These are phyloP conservation scores for Casuarina glauca DNA, from an alignment of 306 rosid species.

Conservation along the genomic window DNA sequence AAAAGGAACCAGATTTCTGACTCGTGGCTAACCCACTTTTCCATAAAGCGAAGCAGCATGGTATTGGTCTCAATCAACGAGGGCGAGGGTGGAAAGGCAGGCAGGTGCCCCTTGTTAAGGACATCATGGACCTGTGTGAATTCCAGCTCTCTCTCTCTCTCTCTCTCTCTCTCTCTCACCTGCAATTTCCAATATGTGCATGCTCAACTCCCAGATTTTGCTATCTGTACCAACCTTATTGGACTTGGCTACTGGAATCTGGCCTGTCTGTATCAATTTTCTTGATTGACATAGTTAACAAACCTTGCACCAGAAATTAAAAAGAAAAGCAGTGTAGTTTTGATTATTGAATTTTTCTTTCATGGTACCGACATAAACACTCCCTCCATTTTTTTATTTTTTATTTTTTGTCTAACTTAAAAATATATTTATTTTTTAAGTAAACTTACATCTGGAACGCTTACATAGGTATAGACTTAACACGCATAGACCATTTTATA, in stretches of 20 bases:
- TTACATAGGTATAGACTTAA: not conserved
- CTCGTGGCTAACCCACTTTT: conserved; percentile 45
- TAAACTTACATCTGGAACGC: not conserved
- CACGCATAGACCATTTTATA: not conserved
- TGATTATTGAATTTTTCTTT: not conserved
- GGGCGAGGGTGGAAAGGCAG: conserved; percentile 41
- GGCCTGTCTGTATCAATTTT: not conserved
- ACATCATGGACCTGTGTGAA: conserved; percentile 48
- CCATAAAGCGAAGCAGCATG: conserved; percentile 46
- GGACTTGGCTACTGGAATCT: not conserved
- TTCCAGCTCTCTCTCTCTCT: conserved; percentile 32
- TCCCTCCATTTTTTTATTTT: not conserved
- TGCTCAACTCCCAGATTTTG: not conserved
- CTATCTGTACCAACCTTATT: not conserved
- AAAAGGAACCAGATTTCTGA: conserved; percentile 38
- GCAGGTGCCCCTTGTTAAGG: conserved; percentile 26
- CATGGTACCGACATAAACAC: not conserved
- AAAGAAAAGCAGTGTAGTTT: not conserved
- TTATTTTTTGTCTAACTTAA: not conserved
- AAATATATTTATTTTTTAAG: not conserved
- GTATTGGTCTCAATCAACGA: conserved; percentile 54
- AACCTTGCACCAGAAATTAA: not conserved
- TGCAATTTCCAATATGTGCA: conserved; percentile 23
- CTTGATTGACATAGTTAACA: not conserved
- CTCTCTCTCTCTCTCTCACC: conserved; percentile 3